Conservation (phyloP, 495 filamentous ascomycete genomes). For the Aspergillus hancockii region DNA sequence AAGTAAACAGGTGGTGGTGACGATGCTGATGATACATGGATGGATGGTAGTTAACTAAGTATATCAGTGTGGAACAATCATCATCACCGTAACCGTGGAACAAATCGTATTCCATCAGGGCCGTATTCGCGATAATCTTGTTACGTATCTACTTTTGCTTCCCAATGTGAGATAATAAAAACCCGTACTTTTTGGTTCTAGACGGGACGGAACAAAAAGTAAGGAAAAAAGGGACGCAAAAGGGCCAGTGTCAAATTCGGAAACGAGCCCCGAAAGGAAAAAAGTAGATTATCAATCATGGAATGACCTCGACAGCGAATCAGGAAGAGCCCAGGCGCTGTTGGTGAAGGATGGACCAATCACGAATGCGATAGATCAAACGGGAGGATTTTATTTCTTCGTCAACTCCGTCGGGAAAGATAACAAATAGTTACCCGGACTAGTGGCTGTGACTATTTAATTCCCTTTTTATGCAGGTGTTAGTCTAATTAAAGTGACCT, state of each 20-base stretch:
- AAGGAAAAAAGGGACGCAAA: not conserved
- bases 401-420: slow-evolving; percentile 21
- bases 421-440: slow-evolving; percentile 14
- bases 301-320: not conserved
- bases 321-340: not conserved
- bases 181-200: not conserved
- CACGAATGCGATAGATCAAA: slow-evolving; percentile 22
- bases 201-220: not conserved
- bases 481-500: not conserved
- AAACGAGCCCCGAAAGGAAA: not conserved
- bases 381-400: slow-evolving; percentile 5
- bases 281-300: not conserved
- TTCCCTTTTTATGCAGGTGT: no score
- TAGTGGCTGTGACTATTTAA: not conserved
- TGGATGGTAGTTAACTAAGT: no score
- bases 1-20: no score
- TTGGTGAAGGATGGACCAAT: slow-evolving; percentile 9
- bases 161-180: not conserved
- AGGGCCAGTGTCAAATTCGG: not conserved
- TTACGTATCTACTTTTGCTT: not conserved
- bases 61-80: no score
- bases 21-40: no score
- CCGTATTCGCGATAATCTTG: not conserved
- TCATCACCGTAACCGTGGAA: not conserved
- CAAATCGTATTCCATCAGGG: not conserved